Conservation (phyloP, 1,284 basidiomycete species). For the Coniferiporia weirii region DNA sequence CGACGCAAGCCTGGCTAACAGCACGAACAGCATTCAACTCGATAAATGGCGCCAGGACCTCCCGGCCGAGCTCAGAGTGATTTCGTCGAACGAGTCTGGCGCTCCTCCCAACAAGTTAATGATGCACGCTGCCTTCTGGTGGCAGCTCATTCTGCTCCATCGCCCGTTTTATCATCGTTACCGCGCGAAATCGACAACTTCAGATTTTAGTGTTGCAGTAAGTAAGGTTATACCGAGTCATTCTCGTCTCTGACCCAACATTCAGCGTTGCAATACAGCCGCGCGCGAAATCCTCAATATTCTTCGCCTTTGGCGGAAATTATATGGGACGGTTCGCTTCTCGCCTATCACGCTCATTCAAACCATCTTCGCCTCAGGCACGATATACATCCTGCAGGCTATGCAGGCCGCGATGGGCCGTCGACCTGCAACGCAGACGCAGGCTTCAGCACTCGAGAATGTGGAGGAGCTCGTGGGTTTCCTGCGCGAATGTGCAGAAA, state of each 20-base stretch:
- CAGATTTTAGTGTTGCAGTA: slow-evolving; percentile 50
- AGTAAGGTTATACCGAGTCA: background rate
- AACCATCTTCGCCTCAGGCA: slow-evolving; percentile 61
- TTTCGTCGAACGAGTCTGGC: slow-evolving; percentile 40
- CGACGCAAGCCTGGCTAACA: background rate
- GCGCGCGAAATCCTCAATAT: slow-evolving; percentile 61
- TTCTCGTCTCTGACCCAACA: slow-evolving; percentile 7
- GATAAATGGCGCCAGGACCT: slow-evolving; percentile 56
- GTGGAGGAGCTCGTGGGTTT: slow-evolving; percentile 22
- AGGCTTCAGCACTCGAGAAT: slow-evolving; percentile 18
- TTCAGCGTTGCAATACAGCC: slow-evolving; percentile 57
- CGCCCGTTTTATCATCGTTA: slow-evolving; percentile 56
- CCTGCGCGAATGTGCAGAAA: slow-evolving; percentile 22
- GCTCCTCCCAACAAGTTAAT: slow-evolving; percentile 58
- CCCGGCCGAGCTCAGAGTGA: slow-evolving; percentile 49
- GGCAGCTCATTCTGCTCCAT: slow-evolving; percentile 60
- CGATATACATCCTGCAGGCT: slow-evolving; percentile 50
- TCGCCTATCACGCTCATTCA: slow-evolving; percentile 60
- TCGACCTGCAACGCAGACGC: slow-evolving; percentile 3
- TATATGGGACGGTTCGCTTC: slow-evolving; percentile 53
- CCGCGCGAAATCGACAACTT: slow-evolving; percentile 34
- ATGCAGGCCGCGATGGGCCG: slow-evolving; percentile 14
- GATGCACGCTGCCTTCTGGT: slow-evolving; percentile 59
- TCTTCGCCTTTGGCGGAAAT: slow-evolving; percentile 47
- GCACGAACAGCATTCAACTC: slow-evolving; percentile 44